Evolutionary conservation across 2,329 filamentous ascomycete species (phyloP).

Genomic region (Phyllosticta citriasiana): DNA sequence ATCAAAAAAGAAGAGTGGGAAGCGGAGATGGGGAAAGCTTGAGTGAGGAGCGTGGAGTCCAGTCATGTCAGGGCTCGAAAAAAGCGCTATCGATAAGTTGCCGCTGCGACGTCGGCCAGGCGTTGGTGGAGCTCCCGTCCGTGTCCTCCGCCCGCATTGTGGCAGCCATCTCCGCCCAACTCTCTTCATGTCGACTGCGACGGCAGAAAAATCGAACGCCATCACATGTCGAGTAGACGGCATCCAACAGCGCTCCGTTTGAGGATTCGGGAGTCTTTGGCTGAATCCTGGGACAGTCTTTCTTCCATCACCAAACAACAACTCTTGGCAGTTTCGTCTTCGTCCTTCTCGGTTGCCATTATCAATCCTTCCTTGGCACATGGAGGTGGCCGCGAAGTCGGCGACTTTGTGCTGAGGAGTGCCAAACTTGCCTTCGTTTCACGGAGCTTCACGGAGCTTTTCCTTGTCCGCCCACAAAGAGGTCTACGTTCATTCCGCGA

Average conservation of each 20-base stretch:
- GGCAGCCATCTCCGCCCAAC: too few species aligned
- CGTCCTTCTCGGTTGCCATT: neutral
- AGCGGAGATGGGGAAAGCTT: neutral
- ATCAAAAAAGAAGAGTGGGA: neutral
- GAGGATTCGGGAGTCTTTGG: neutral
- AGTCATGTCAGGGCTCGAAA: neutral
- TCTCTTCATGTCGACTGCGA: neutral
- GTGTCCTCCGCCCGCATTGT: neutral
- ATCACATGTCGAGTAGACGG: neutral
- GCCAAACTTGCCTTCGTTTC: too few species aligned
- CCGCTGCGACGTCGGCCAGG: neutral
- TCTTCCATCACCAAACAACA: neutral
- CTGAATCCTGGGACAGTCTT: neutral
- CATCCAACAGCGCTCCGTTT: neutral
- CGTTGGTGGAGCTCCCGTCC: neutral
- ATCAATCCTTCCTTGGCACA: neutral
- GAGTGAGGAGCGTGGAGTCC: neutral
- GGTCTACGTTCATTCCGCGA: neutral
- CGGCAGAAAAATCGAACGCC: neutral
- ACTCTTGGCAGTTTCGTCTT: neutral
- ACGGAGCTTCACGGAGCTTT: too few species aligned
- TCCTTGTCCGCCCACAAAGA: too few species aligned
- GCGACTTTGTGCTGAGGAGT: too few species aligned
- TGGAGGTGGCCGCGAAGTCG: neutral
- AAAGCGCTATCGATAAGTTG: conserved; percentile 6